Evolutionary conservation across 2,329 filamentous ascomycete species (phyloP).

Genomic region (Paracoccidioides lutzii): DNA sequence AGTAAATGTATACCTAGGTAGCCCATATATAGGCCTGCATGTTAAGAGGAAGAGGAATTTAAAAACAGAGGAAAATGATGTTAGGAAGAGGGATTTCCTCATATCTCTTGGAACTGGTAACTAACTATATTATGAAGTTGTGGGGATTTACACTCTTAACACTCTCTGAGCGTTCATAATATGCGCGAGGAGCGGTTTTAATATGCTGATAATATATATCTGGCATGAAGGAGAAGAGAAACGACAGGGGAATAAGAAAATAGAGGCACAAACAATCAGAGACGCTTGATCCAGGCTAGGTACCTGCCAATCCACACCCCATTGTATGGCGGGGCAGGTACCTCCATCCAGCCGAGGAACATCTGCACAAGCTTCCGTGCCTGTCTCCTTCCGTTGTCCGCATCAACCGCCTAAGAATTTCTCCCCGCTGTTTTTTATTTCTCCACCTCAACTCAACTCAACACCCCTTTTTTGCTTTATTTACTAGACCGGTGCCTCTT

Average conservation of each 20-base stretch:
- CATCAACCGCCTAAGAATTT: background rate
- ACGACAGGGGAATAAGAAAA: background rate
- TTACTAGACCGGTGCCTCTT: background rate
- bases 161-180: no score
- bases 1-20: no score
- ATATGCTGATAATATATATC: no score
- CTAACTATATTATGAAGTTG: no score
- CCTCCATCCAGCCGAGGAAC: constrained; percentile 1
- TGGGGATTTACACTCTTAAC: no score
- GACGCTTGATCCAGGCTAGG: background rate
- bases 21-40: no score
- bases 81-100: no score
- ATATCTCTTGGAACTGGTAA: no score
- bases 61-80: no score
- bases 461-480: constrained; percentile 6
- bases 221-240: no score
- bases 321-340: background rate
- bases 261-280: background rate
- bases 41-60: no score
- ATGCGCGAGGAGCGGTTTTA: no score
- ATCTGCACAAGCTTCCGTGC: background rate
- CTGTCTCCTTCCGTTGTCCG: background rate
- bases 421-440: background rate
- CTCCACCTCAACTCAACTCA: constrained; percentile 3
- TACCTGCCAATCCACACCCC: background rate